phyloP scores from a whole-genome alignment of 495 filamentous ascomycete species.

The Xylaria grammica region DNA sequence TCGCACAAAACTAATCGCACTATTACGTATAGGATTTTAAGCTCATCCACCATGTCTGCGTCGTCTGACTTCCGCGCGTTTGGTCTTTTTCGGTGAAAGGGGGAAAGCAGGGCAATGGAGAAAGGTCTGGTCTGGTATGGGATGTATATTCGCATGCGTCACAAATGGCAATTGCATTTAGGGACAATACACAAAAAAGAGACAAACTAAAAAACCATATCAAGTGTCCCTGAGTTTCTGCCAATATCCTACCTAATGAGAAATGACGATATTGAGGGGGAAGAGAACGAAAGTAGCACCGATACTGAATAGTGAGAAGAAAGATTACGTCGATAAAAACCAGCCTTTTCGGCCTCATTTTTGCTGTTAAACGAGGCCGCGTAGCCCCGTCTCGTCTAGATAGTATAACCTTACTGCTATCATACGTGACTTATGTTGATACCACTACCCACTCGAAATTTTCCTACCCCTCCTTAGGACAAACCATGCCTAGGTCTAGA shows the following conservation, averaged over 20 bases:
- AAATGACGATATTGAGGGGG: slow-evolving; percentile 3
- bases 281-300: slow-evolving; percentile 11
- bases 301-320: slow-evolving; percentile 15
- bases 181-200: slow-evolving; percentile 20
- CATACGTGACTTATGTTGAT: no score
- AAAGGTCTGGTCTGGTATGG: slow-evolving; percentile 26
- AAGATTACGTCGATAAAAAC: not conserved
- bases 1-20: not conserved
- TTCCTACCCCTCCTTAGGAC: no score
- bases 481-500: no score
- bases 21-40: slow-evolving; percentile 18
- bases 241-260: slow-evolving; percentile 6
- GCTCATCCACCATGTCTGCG: slow-evolving; percentile 19
- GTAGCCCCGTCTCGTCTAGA: no score
- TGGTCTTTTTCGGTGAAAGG: slow-evolving; percentile 26
- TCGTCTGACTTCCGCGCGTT: slow-evolving; percentile 26
- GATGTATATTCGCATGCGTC: slow-evolving; percentile 28
- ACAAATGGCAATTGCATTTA: slow-evolving; percentile 29
- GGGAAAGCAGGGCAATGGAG: slow-evolving; percentile 25
- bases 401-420: no score
- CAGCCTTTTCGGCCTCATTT: not conserved
- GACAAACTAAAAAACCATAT: slow-evolving; percentile 9
- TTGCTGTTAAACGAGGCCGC: no score
- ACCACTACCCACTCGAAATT: no score
- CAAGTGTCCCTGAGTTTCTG: not conserved